phyloP scores from a whole-genome alignment of 331 rosid species.

The Malus hybrid region DNA sequence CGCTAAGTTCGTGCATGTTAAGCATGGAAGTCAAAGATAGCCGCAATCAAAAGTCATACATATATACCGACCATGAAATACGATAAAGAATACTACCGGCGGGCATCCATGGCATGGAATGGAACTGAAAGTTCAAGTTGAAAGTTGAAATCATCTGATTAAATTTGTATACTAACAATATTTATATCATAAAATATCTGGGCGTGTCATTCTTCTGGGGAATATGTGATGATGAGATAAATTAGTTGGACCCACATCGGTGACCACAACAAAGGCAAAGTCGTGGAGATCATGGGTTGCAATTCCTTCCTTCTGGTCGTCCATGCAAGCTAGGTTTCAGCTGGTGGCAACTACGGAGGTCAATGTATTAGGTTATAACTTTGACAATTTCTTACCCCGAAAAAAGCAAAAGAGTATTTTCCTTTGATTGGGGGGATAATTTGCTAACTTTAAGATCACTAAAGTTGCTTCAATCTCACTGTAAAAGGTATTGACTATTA shows the following conservation, averaged over 20 bases:
- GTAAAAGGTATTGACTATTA: background rate
- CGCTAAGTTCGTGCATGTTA: too few species aligned
- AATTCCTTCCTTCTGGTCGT: background rate
- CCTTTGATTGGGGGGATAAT: background rate
- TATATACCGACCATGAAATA: too few species aligned
- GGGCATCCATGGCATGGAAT: too few species aligned
- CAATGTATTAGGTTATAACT: slow-evolving; percentile 8
- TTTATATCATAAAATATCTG: too few species aligned
- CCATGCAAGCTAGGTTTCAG: background rate
- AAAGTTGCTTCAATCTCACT: background rate
- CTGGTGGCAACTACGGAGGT: background rate
- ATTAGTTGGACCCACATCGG: background rate
- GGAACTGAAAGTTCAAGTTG: too few species aligned
- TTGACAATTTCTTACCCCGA: background rate
- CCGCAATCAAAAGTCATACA: too few species aligned
- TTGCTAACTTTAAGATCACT: background rate
- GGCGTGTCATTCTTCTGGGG: background rate
- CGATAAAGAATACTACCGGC: too few species aligned
- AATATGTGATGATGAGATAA: background rate
- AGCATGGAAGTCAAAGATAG: too few species aligned
- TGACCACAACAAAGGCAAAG: background rate
- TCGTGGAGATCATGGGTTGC: background rate
- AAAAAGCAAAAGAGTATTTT: background rate
- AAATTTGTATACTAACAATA: too few species aligned
- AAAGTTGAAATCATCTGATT: too few species aligned